These are phyloP conservation scores for Pichia sp. DNA, from an alignment of 1,139 yeast species.

Conservation along the genomic window DNA sequence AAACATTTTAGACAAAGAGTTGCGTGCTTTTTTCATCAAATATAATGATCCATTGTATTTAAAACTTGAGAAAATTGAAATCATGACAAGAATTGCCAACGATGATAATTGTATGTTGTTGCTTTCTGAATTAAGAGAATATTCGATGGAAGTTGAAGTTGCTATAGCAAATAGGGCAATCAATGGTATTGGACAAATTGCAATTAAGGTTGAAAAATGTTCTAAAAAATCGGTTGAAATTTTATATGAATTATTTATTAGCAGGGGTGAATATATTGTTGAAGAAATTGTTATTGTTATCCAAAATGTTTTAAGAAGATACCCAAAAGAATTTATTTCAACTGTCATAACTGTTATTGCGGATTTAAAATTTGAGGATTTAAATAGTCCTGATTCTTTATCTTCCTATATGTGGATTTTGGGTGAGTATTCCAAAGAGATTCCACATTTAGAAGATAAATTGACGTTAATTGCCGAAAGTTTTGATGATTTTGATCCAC, in stretches of 20 bases:
- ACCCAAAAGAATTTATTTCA: constrained; percentile 60
- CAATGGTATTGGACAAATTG: constrained; percentile 80
- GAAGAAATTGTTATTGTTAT: constrained; percentile 77
- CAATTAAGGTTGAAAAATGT: constrained; percentile 63
- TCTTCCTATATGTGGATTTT: constrained; percentile 83
- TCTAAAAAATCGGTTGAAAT: constrained; percentile 70
- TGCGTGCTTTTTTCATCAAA: constrained; percentile 86
- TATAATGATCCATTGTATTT: constrained; percentile 92
- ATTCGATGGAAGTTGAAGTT: constrained; percentile 90
- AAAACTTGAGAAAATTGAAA: constrained; percentile 87
- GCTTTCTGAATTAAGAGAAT: constrained; percentile 81
- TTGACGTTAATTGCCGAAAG: constrained; percentile 47
- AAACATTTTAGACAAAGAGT: constrained; percentile 64
- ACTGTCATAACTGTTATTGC: constrained; percentile 62
- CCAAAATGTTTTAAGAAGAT: constrained; percentile 74
- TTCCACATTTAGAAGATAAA: constrained; percentile 45
- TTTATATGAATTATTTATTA: constrained; percentile 66
- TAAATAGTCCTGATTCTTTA: constrained; percentile 57
- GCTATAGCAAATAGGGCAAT: constrained; percentile 82
- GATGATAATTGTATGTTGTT: constrained; percentile 62
- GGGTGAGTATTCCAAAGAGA: constrained; percentile 80
- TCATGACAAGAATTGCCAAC: constrained; percentile 77
- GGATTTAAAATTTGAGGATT: constrained; percentile 47
- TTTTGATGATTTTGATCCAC: constrained; percentile 67
- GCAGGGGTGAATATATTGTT: constrained; percentile 68